Conservation (phyloP, 306 rosid species). For the Carpinus fangiana region DNA sequence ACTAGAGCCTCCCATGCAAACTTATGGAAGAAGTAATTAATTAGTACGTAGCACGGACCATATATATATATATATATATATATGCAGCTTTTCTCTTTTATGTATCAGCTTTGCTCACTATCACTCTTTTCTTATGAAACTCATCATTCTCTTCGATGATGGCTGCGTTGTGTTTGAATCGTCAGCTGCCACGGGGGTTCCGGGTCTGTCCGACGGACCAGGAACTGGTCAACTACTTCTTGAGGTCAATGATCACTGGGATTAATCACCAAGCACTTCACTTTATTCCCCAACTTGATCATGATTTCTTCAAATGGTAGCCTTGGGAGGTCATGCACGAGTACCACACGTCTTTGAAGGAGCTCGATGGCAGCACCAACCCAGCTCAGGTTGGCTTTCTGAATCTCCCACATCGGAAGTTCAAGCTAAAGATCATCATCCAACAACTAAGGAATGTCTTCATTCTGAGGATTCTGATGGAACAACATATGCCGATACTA, state of each 20-base stretch:
- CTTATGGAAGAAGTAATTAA: too few species aligned
- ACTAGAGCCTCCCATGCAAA: too few species aligned
- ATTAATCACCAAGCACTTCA: constrained; percentile 43
- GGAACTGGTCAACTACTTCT: constrained; percentile 74
- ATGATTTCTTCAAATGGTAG: constrained; percentile 84
- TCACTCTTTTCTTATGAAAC: not conserved
- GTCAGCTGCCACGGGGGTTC: constrained; percentile 63
- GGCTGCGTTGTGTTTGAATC: too few species aligned
- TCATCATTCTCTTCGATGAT: not conserved
- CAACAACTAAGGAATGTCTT: not conserved
- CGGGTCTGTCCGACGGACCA: constrained; percentile 83
- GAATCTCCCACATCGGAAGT: constrained; percentile 45
- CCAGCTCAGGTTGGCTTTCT: constrained; percentile 77
- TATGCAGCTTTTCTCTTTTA: too few species aligned
- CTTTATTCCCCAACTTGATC: constrained; percentile 61
- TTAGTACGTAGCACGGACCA: too few species aligned
- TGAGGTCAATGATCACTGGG: constrained; percentile 73
- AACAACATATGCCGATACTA: constrained; percentile 29
- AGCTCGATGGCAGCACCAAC: constrained; percentile 86
- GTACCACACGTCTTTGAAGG: constrained; percentile 69
- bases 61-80: too few species aligned
- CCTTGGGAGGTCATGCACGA: constrained; percentile 99
- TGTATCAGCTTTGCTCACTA: too few species aligned
- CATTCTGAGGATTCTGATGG: constrained; percentile 40
- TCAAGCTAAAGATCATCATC: constrained; percentile 36